These are phyloP conservation scores for Kwoniella botswanensis DNA, from an alignment of 768 basidiomycete species.

Conservation along the genomic window DNA sequence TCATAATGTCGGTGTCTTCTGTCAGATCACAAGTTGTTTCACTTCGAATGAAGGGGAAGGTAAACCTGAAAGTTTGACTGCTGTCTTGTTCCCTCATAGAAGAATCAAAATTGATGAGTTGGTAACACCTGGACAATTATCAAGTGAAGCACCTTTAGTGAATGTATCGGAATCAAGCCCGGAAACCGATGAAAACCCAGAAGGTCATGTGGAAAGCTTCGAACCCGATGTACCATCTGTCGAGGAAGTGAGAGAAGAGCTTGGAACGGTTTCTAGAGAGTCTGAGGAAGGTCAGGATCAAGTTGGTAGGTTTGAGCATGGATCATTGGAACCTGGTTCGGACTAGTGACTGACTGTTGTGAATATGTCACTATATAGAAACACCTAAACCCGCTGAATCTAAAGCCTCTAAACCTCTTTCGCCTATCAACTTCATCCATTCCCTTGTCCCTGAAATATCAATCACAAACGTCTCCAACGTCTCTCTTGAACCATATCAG, in stretches of 20 bases:
- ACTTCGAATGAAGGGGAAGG: conserved; percentile 48
- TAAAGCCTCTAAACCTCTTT: conserved; percentile 25
- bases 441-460: conserved; percentile 81
- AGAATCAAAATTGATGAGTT: conserved; percentile 86
- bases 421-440: conserved; percentile 53
- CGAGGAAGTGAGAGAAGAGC: conserved; percentile 58
- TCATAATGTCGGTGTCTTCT: conserved; percentile 92
- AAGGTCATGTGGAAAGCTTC: conserved; percentile 56
- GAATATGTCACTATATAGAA: background rate
- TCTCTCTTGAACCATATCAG: conserved; percentile 80
- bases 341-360: too few species aligned
- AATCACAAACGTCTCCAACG: conserved; percentile 84
- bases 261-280: conserved; percentile 50
- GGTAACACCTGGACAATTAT: conserved; percentile 59
- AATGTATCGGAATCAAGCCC: conserved; percentile 35
- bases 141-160: conserved; percentile 6
- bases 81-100: conserved; percentile 90
- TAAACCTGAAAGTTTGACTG: conserved; percentile 86
- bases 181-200: conserved; percentile 36
- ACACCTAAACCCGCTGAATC: background rate
- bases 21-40: conserved; percentile 87
- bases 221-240: conserved; percentile 59
- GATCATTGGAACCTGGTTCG: too few species aligned
- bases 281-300: conserved; percentile 43
- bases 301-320: conserved; percentile 10